Conservation (phyloP, 192 early-diverging fungal genomes). For the Paraglomus occultum region DNA sequence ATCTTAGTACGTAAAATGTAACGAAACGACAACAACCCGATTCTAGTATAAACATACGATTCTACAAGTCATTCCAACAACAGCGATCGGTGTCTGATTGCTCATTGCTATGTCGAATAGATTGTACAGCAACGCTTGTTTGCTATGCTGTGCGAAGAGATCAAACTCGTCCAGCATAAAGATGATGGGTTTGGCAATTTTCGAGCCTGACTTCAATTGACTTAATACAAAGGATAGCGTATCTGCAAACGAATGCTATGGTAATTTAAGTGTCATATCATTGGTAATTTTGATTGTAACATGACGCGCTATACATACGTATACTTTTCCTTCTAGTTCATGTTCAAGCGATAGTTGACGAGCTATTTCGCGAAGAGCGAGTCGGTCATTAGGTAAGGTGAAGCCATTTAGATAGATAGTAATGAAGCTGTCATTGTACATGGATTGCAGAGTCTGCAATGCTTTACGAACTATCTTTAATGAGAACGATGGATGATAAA, state of each 20-base stretch:
- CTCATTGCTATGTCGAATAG: constrained; percentile 89
- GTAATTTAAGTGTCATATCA: background rate
- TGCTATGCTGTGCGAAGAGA: constrained; percentile 86
- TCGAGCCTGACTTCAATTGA: constrained; percentile 58
- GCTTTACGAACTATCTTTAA: constrained; percentile 42
- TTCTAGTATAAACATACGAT: background rate
- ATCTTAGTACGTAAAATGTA: background rate
- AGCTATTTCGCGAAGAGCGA: constrained; percentile 81
- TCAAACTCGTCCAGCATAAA: constrained; percentile 96
- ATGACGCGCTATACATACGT: constrained; percentile 32
- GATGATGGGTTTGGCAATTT: constrained; percentile 62
- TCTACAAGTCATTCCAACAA: constrained; percentile 78
- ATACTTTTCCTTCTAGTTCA: constrained; percentile 48
- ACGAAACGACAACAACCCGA: background rate
- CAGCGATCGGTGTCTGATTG: constrained; percentile 78
- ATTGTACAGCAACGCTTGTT: constrained; percentile 91
- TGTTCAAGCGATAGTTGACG: constrained; percentile 68
- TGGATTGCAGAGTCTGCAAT: constrained; percentile 36
- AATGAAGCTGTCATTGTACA: constrained; percentile 51
- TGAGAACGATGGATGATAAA: background rate
- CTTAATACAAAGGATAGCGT: constrained; percentile 62
- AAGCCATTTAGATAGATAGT: constrained; percentile 74
- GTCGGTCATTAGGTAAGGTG: constrained; percentile 75
- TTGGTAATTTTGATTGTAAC: constrained; percentile 12
- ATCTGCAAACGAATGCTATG: constrained; percentile 69